Conservation (phyloP, 768 basidiomycete genomes). For the Tylopilus sp. region DNA sequence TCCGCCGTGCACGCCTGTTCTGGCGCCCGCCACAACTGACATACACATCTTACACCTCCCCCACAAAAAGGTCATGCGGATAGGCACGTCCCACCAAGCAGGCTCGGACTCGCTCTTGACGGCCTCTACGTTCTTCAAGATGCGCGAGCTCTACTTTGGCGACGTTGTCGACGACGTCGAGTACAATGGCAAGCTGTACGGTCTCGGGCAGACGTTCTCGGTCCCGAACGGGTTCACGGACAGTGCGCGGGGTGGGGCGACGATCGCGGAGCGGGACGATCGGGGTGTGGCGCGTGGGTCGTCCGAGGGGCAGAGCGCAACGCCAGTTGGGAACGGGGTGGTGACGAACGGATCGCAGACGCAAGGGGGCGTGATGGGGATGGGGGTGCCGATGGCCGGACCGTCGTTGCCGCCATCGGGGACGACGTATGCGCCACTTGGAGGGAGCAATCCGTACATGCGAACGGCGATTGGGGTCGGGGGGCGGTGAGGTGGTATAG, state of each 20-base stretch:
- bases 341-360: slow-evolving; percentile 20
- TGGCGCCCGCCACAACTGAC: neutral
- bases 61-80: slow-evolving; percentile 80
- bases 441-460: slow-evolving; percentile 59
- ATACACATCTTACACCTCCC: neutral
- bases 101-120: slow-evolving; percentile 97
- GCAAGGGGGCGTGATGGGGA: slow-evolving; percentile 48
- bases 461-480: slow-evolving; percentile 56
- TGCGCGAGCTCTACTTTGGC: slow-evolving; percentile 88
- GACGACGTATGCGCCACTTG: slow-evolving; percentile 59
- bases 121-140: slow-evolving; percentile 92
- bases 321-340: slow-evolving; percentile 37
- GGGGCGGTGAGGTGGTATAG: slow-evolving; percentile 37
- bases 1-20: too few species aligned
- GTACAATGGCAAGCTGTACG: slow-evolving; percentile 81
- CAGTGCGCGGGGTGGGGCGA: slow-evolving; percentile 64
- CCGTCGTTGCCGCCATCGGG: slow-evolving; percentile 41
- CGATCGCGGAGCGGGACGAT: slow-evolving; percentile 81
- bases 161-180: slow-evolving; percentile 82
- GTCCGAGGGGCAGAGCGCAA: slow-evolving; percentile 48
- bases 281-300: slow-evolving; percentile 40
- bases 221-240: slow-evolving; percentile 64
- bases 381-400: slow-evolving; percentile 40
- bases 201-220: slow-evolving; percentile 77
- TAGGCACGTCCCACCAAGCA: slow-evolving; percentile 91